Evolutionary conservation across 345 rosid genomes (phyloP).

Genomic region (Gynandropsis gynandra): DNA sequence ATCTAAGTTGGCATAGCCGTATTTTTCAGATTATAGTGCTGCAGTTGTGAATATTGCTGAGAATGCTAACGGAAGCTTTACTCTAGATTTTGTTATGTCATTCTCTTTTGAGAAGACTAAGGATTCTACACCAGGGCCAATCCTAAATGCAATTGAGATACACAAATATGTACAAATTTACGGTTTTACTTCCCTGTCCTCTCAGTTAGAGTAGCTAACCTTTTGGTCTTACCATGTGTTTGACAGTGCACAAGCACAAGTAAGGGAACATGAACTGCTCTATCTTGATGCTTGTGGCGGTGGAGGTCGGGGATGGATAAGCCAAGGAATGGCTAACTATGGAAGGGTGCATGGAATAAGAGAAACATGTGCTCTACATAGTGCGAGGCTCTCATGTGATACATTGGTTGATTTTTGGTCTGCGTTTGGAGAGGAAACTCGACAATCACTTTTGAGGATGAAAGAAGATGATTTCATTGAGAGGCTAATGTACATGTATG

Average conservation of each 20-base stretch:
- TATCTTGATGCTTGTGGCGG: slow-evolving; percentile 99
- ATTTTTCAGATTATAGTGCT: slow-evolving; percentile 62
- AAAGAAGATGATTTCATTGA: too few relatives aligned
- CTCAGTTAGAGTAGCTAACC: slow-evolving; percentile 29
- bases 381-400: too few relatives aligned
- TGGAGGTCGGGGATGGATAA: slow-evolving; percentile 97
- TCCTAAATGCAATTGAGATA: slow-evolving; percentile 85
- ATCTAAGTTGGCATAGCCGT: slow-evolving; percentile 58
- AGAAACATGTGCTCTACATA: slow-evolving; percentile 93
- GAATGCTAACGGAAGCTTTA: slow-evolving; percentile 87
- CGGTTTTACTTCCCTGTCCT: neutral
- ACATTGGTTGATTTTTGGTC: slow-evolving; percentile 96
- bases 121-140: slow-evolving; percentile 83
- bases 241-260: slow-evolving; percentile 89
- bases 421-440: slow-evolving; percentile 80
- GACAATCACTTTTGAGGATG: slow-evolving; percentile 82
- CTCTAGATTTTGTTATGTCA: slow-evolving; percentile 61
- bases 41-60: slow-evolving; percentile 92
- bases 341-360: slow-evolving; percentile 94
- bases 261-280: slow-evolving; percentile 82
- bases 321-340: slow-evolving; percentile 77
- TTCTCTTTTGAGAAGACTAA: slow-evolving; percentile 62
- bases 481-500: slow-evolving; percentile 92
- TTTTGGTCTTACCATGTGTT: slow-evolving; percentile 59
- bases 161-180: slow-evolving; percentile 66